Percentiles rank a stretch among this genome's conserved stretches.
These are phyloP conservation scores for Echeveria elegans DNA, from an alignment of 164 flowering plant species.

Conservation along the genomic window DNA sequence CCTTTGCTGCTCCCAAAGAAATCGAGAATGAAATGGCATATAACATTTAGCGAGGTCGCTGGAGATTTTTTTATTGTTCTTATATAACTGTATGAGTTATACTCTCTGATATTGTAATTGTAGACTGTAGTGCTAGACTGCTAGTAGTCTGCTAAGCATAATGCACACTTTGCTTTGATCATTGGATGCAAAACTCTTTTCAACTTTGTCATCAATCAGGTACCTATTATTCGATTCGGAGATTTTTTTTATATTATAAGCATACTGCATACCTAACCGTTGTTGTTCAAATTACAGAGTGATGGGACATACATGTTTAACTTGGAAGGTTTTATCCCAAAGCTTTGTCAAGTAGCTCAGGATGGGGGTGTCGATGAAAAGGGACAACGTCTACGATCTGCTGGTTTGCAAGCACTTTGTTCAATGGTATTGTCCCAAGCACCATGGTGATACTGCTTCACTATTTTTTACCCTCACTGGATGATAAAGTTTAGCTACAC, in stretches of 20 bases:
- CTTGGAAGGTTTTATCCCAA: slow-evolving; percentile 79
- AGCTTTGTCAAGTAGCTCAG: slow-evolving; percentile 75
- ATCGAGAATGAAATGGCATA: not conserved
- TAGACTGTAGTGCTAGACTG: slow-evolving; percentile 93
- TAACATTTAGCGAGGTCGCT: not conserved
- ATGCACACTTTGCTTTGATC: slow-evolving; percentile 59
- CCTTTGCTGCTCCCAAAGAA: not conserved
- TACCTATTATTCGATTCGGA: slow-evolving; percentile 11
- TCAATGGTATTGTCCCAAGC: slow-evolving; percentile 53
- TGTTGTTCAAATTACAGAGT: slow-evolving; percentile 34
- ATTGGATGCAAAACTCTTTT: slow-evolving; percentile 77
- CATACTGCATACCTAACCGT: slow-evolving; percentile 5
- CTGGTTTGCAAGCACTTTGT: slow-evolving; percentile 82
- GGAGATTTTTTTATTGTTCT: not conserved
- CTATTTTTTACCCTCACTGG: not conserved
- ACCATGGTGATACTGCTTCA: too few species aligned
- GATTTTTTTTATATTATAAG: too few species aligned
- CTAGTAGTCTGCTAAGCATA: slow-evolving; percentile 68
- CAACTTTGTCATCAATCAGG: slow-evolving; percentile 87
- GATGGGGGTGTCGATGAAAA: slow-evolving; percentile 73
- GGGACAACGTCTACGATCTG: slow-evolving; percentile 36
- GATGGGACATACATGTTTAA: slow-evolving; percentile 87
- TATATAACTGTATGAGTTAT: not conserved
- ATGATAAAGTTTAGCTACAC: too few species aligned
- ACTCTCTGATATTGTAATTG: not conserved